Conservation (phyloP, 495 filamentous ascomycete species). For the Wilcoxina mikolae region DNA sequence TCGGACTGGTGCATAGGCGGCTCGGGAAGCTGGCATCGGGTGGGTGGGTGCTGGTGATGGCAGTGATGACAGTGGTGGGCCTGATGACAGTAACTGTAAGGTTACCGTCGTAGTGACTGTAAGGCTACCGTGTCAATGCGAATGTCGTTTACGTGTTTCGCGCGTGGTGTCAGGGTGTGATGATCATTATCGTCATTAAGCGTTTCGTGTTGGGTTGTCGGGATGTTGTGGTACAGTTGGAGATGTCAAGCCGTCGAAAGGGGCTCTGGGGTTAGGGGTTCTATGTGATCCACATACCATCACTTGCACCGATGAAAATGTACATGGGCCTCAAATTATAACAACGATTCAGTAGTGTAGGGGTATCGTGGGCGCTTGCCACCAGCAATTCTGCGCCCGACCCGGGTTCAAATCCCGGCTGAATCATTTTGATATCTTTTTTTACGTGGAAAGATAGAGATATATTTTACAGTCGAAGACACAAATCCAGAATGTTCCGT, state of each 20-base stretch:
- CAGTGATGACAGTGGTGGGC: not conserved
- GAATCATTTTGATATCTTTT: too few relatives aligned
- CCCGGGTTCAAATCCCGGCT: too few relatives aligned
- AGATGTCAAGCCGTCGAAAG: not conserved
- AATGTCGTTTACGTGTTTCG: too few relatives aligned
- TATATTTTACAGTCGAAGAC: too few relatives aligned
- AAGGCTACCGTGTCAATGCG: too few relatives aligned
- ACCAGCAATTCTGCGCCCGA: not conserved
- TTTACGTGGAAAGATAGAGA: too few relatives aligned
- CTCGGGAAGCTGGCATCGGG: not conserved
- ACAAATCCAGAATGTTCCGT: not conserved
- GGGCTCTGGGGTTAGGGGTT: not conserved
- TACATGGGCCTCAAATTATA: not conserved
- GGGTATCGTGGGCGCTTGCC: too few relatives aligned
- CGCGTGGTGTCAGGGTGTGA: not conserved
- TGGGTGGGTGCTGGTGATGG: not conserved
- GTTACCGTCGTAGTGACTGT: too few relatives aligned
- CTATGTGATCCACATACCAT: not conserved
- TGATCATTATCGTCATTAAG: not conserved
- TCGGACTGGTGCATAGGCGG: conserved; percentile 35
- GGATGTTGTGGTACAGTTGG: not conserved
- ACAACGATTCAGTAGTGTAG: too few relatives aligned
- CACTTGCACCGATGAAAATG: not conserved
- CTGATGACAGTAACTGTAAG: too few relatives aligned
- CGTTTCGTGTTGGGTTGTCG: not conserved